phyloP scores from a whole-genome alignment of 129 eudicot genomes.

The Escallonia herrerae region DNA sequence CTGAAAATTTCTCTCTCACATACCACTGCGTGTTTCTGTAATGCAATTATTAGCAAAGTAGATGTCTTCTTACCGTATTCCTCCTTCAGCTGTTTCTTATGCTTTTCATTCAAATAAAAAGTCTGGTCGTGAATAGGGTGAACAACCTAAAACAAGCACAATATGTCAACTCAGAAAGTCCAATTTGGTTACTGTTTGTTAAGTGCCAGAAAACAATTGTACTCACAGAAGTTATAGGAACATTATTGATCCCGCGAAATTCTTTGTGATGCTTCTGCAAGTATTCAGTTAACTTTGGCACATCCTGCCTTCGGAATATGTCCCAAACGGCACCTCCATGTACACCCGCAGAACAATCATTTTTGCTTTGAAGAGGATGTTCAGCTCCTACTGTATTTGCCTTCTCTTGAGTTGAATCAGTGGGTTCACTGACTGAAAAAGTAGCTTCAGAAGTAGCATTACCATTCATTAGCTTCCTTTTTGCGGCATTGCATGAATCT shows the following conservation, averaged over 20 bases:
- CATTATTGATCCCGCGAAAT: conserved; percentile 61
- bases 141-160: conserved; percentile 51
- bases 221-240: conserved; percentile 61
- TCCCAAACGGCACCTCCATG: conserved; percentile 93
- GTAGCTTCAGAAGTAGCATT: neutral
- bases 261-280: conserved; percentile 57
- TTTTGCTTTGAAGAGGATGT: conserved; percentile 16
- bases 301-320: conserved; percentile 81
- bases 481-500: neutral
- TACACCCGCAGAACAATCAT: conserved; percentile 18
- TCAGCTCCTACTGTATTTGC: conserved; percentile 13
- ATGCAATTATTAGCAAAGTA: neutral
- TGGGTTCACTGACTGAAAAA: conserved; percentile 11
- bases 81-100: conserved; percentile 72
- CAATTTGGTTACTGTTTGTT: neutral
- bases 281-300: conserved; percentile 63
- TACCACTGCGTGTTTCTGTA: neutral
- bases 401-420: neutral
- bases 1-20: conserved; percentile 24
- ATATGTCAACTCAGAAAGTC: conserved; percentile 9
- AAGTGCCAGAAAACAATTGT: neutral
- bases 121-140: conserved; percentile 92
- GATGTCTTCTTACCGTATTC: conserved; percentile 58
- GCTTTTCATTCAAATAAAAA: conserved; percentile 69
- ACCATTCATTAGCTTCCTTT: neutral